Conservation (phyloP, 2,329 filamentous ascomycete genomes). For the Cercospora brassicicola region DNA sequence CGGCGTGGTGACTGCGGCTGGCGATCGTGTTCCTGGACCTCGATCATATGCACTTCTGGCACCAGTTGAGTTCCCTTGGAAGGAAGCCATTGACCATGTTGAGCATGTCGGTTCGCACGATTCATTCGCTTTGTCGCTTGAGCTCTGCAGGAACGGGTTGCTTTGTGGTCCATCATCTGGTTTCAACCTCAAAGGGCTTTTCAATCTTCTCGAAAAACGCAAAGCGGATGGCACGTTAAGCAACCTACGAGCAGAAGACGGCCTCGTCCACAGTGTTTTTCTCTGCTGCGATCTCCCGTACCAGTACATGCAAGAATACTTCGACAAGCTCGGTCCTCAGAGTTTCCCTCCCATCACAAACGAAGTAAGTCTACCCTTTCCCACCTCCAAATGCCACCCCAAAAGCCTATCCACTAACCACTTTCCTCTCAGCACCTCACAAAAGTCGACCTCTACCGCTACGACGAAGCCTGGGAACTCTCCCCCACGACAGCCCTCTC, state of each 20-base stretch:
- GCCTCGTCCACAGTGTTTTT: slow-evolving; percentile 57
- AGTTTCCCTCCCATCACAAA: slow-evolving; percentile 55
- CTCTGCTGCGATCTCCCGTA: slow-evolving; percentile 65
- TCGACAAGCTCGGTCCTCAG: slow-evolving; percentile 52
- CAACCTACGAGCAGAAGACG: slow-evolving; percentile 48
- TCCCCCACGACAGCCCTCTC: slow-evolving; percentile 18
- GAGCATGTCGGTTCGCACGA: slow-evolving; percentile 59
- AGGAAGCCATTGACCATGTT: slow-evolving; percentile 54
- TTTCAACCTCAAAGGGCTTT: slow-evolving; percentile 57
- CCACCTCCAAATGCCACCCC: too few relatives aligned
- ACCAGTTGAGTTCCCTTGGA: slow-evolving; percentile 60
- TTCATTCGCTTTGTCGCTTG: slow-evolving; percentile 55
- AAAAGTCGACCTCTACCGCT: slow-evolving; percentile 55
- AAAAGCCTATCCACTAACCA: too few relatives aligned
- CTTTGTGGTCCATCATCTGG: slow-evolving; percentile 63
- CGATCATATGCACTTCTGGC: slow-evolving; percentile 54
- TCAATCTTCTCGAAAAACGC: slow-evolving; percentile 52
- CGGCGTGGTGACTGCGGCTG: slow-evolving; percentile 57
- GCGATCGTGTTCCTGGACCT: slow-evolving; percentile 61
- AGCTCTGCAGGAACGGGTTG: slow-evolving; percentile 58
- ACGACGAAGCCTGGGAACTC: slow-evolving; percentile 58
- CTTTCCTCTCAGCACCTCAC: slow-evolving; percentile 41
- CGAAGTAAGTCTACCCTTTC: slow-evolving; percentile 6
- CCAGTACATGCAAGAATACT: slow-evolving; percentile 61
- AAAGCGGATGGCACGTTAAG: slow-evolving; percentile 50